Conservation (phyloP, 2,329 filamentous ascomycete species). For the Aureobasidium sp. region DNA sequence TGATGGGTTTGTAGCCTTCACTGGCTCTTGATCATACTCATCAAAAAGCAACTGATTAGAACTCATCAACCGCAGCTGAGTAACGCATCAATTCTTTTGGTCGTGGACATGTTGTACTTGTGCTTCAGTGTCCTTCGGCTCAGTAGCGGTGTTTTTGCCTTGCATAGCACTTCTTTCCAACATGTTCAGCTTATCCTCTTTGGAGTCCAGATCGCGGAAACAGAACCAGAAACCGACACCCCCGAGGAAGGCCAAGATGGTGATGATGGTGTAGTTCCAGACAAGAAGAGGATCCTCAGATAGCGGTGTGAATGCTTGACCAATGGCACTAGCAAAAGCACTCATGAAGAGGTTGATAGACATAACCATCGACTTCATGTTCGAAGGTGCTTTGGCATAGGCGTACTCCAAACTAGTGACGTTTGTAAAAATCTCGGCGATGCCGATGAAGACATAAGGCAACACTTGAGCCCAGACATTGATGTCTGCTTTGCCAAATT, state of each 20-base stretch:
- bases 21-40: too few relatives aligned
- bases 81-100: neutral
- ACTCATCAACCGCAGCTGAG: too few relatives aligned
- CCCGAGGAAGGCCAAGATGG: constrained; percentile 56
- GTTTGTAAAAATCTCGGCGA: constrained; percentile 38
- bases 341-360: constrained; percentile 53
- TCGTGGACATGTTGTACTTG: constrained; percentile 4
- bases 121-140: neutral
- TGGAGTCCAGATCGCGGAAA: constrained; percentile 56
- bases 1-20: too few relatives aligned
- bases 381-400: constrained; percentile 40
- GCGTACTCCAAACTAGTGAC: constrained; percentile 42
- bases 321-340: constrained; percentile 53
- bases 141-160: neutral
- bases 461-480: constrained; percentile 40
- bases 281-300: constrained; percentile 58
- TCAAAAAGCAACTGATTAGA: too few relatives aligned
- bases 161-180: constrained; percentile 24
- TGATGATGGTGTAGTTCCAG: constrained; percentile 62
- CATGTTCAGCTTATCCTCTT: constrained; percentile 65
- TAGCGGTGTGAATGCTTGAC: constrained; percentile 53
- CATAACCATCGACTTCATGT: constrained; percentile 44
- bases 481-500: constrained; percentile 22
- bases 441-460: constrained; percentile 38
- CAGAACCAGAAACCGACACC: constrained; percentile 61